phyloP scores from a whole-genome alignment of 768 basidiomycete species.

The Boletus rufocinnamomeus region DNA sequence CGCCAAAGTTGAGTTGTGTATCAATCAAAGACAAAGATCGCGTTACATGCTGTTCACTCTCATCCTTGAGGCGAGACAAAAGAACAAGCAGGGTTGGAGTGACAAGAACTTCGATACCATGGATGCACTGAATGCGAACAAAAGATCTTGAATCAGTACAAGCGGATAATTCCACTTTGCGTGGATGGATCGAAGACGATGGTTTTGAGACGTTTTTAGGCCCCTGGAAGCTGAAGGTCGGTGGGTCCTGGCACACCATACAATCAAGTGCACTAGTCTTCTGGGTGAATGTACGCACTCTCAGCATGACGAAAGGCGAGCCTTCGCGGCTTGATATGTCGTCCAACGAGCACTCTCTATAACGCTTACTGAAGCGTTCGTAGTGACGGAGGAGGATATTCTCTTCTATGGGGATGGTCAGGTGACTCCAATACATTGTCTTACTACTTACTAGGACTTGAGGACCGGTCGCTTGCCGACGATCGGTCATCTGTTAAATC shows the following conservation, averaged over 20 bases:
- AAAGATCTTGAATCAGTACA: slow-evolving; percentile 10
- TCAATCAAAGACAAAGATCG: slow-evolving; percentile 1
- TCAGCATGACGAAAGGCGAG: slow-evolving; percentile 46
- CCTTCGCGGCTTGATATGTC: slow-evolving; percentile 47
- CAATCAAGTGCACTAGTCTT: neutral
- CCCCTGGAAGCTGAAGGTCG: slow-evolving; percentile 7
- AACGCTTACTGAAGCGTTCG: slow-evolving; percentile 50
- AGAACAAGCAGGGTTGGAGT: slow-evolving; percentile 58
- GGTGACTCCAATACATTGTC: neutral
- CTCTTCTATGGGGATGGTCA: slow-evolving; percentile 25
- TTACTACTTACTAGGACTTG: slow-evolving; percentile 35
- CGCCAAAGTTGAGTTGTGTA: slow-evolving; percentile 8
- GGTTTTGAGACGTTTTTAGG: slow-evolving; percentile 1
- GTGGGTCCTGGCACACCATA: slow-evolving; percentile 15
- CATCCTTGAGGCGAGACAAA: slow-evolving; percentile 47
- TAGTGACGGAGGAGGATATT: slow-evolving; percentile 48
- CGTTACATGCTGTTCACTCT: slow-evolving; percentile 48
- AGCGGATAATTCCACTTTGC: slow-evolving; percentile 2
- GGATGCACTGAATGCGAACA: slow-evolving; percentile 42
- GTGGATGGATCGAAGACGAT: slow-evolving; percentile 5
- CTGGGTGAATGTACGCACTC: slow-evolving; percentile 36
- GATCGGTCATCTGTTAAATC: slow-evolving; percentile 58
- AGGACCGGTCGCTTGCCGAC: slow-evolving; percentile 42
- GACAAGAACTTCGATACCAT: slow-evolving; percentile 44
- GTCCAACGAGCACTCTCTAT: slow-evolving; percentile 37